Base-by-base conservation (phyloP, 768 basidiomycete genomes). In the Lyophyllum decastes region DNA sequence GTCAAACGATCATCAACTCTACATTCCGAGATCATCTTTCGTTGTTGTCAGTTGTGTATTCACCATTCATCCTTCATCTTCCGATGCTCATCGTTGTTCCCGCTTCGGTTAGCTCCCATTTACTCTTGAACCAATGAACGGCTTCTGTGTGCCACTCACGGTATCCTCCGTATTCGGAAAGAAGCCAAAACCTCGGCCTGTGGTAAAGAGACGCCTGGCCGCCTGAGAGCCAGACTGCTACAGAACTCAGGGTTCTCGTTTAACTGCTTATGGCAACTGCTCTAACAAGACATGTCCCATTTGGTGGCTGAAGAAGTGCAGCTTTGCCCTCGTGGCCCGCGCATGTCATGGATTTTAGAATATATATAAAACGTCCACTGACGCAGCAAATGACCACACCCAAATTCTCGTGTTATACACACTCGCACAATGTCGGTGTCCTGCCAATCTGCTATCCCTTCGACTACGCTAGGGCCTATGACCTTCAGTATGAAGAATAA, bases 351-450 rank as follows among this genome's bases (percentile, higher is more conserved):
- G 63, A 59, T 68, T 61, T n/a, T 10, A 17, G 40, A 41, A 17
- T 41, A n/a, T 41, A 41, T 75, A 75, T 75, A 74, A 73, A 76
- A 60, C 38, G n/a, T 57, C 56, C 51, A 87, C 65, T 50, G 58
- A 55, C 38, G 26, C 45, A 61, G 52, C 24, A 41, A 27, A 50
- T 56, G 26, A 47, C 8, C 22, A n/a, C 50, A 27, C 75, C 87
- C 56, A 80, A 88, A 55, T 34, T 48, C 47, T 17, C 26, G 26
- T 1, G 41, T 48, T 43, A 22, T 45, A 52, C 33, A 12, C n/a
- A 11, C 38, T 55, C 30, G 33, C 41, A 24, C 52, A 14, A 62
- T 62, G 62, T 60, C 63, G 33, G 43, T 51, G 41, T 63, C 49
- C 25, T 55, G 24, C 45, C 51, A 52, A 53, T 55, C 59, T 51